Conservation (phyloP, 441 rosid species). For the Brassica hybrid region DNA sequence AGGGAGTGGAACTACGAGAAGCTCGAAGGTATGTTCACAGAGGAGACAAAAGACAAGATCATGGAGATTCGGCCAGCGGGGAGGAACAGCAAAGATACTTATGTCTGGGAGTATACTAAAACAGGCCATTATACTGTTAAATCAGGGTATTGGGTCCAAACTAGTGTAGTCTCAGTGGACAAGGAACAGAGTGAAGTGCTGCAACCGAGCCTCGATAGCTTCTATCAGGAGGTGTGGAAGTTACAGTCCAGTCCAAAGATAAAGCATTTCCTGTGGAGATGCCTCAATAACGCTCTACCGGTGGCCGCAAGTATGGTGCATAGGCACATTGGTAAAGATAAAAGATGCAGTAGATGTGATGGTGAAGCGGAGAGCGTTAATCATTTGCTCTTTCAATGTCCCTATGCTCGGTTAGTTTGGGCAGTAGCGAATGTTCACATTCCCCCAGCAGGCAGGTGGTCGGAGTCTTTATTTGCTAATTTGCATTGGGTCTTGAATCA, state of each 20-base stretch:
- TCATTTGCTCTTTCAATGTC: too few species aligned
- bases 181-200: background rate
- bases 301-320: background rate
- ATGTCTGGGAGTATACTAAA: background rate
- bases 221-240: background rate
- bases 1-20: too few species aligned
- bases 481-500: too few species aligned
- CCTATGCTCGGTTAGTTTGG: too few species aligned
- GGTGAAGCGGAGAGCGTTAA: too few species aligned
- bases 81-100: background rate
- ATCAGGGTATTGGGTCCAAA: background rate
- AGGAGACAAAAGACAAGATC: too few species aligned
- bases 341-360: too few species aligned
- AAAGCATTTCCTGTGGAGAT: background rate
- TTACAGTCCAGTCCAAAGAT: background rate
- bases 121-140: background rate
- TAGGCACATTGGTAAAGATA: background rate
- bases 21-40: too few species aligned
- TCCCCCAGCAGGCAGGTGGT: too few species aligned
- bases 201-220: background rate
- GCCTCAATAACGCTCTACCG: background rate
- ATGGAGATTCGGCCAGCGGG: too few species aligned
- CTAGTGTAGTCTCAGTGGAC: background rate
- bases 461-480: too few species aligned
- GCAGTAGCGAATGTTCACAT: too few species aligned